phyloP scores from a whole-genome alignment of 495 filamentous ascomycete genomes.

The Aspergillus panamensis region DNA sequence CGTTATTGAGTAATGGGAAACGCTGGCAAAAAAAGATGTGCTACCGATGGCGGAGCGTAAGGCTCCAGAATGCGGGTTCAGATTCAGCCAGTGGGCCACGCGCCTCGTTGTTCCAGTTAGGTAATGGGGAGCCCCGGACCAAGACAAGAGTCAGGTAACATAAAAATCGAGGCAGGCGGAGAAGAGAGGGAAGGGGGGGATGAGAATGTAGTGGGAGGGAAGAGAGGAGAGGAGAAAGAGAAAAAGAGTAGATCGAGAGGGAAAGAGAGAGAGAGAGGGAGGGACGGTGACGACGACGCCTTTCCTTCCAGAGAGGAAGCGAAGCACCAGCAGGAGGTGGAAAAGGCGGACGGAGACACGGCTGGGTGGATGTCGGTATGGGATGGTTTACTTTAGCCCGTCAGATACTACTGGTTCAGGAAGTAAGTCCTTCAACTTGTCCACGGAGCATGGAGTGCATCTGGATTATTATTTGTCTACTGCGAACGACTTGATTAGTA shows the following conservation, averaged over 20 bases:
- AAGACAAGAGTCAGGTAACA: slow-evolving; percentile 18
- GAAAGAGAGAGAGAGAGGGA: slow-evolving; percentile 1
- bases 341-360: slow-evolving; percentile 14
- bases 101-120: slow-evolving; percentile 15
- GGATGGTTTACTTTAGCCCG: neutral
- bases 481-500: neutral
- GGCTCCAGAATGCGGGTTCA: slow-evolving; percentile 24
- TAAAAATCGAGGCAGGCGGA: slow-evolving; percentile 15
- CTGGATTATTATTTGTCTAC: neutral
- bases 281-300: slow-evolving; percentile 1
- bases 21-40: slow-evolving; percentile 19
- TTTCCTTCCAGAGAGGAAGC: slow-evolving; percentile 9
- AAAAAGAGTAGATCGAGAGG: slow-evolving; percentile 12
- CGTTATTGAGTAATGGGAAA: slow-evolving; percentile 24
- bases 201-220: slow-evolving; percentile 16
- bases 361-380: slow-evolving; percentile 4
- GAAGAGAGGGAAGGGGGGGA: slow-evolving; percentile 18
- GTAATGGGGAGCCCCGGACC: slow-evolving; percentile 17
- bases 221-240: slow-evolving; percentile 15
- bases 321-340: slow-evolving; percentile 5
- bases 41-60: slow-evolving; percentile 29
- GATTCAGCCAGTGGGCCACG: slow-evolving; percentile 23
- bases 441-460: neutral
- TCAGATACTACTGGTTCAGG: neutral
- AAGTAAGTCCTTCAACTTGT: neutral